These are phyloP conservation scores for Penicillium malachiteum DNA, from an alignment of 495 filamentous ascomycete genomes.

Conservation along the genomic window DNA sequence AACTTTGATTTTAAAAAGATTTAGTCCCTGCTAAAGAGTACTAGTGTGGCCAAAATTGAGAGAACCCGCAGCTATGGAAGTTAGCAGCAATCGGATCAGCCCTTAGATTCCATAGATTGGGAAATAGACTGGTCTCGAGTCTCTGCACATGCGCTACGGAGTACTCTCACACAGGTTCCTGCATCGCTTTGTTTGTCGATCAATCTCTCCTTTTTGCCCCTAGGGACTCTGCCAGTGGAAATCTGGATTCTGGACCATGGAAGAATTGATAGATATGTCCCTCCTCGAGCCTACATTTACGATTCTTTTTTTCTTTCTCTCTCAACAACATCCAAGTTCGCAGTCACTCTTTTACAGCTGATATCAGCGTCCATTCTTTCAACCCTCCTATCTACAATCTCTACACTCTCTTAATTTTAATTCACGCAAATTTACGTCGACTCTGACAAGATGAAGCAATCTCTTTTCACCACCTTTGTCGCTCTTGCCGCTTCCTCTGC, in stretches of 20 bases:
- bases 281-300: background rate
- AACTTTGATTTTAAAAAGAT: background rate
- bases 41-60: background rate
- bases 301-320: background rate
- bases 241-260: background rate
- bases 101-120: background rate
- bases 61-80: background rate
- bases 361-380: constrained; percentile 29
- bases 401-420: constrained; percentile 7
- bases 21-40: background rate
- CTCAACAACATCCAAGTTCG: constrained; percentile 4
- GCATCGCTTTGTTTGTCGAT: background rate
- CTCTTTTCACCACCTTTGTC: constrained; percentile 25
- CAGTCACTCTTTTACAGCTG: constrained; percentile 27
- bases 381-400: background rate
- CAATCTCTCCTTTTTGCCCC: background rate
- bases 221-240: background rate
- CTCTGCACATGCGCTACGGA: background rate
- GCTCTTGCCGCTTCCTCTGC: constrained; percentile 25
- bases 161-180: background rate
- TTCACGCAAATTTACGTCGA: constrained; percentile 15
- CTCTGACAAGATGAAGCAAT: constrained; percentile 32
- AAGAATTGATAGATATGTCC: background rate
- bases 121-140: background rate
- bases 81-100: background rate